These are phyloP conservation scores for Myxozyma kluyveri DNA, from an alignment of 805 yeast genomes.

Conservation along the genomic window DNA sequence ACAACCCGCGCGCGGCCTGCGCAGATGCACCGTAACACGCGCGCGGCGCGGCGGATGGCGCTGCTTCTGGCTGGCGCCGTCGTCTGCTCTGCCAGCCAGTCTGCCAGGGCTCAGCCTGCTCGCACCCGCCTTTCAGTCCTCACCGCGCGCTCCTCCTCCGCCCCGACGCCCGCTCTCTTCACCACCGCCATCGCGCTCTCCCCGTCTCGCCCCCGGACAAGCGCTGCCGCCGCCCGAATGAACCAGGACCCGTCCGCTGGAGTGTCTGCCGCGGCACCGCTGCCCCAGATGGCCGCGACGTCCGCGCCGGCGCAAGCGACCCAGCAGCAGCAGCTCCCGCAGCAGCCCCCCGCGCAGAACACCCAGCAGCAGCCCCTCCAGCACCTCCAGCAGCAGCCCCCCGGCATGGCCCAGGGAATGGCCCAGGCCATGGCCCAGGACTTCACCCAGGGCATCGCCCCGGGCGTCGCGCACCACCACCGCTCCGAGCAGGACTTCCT, in stretches of 20 bases:
- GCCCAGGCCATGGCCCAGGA: too few relatives aligned
- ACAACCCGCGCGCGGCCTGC: neutral
- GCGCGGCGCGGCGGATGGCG: too few relatives aligned
- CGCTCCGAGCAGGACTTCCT: slow-evolving; percentile 38
- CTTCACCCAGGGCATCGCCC: too few relatives aligned
- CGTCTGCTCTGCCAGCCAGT: neutral
- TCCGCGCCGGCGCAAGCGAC: slow-evolving; percentile 6
- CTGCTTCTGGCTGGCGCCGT: too few relatives aligned
- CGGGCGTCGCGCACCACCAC: too few relatives aligned
- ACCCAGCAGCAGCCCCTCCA: neutral
- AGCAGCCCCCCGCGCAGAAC: slow-evolving; percentile 10
- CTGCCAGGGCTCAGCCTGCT: neutral
- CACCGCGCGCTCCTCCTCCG: slow-evolving; percentile 1
- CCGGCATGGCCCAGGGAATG: too few relatives aligned
- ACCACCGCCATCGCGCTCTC: slow-evolving; percentile 2
- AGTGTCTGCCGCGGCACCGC: slow-evolving; percentile 15
- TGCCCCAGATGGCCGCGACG: neutral
- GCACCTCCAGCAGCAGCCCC: slow-evolving; percentile 26
- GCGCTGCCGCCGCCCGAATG: slow-evolving; percentile 11
- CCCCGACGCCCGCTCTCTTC: slow-evolving; percentile 12
- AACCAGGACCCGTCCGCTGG: slow-evolving; percentile 23
- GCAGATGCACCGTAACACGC: too few relatives aligned
- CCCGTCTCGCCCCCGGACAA: neutral
- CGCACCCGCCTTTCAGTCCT: neutral
- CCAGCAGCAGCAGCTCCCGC: slow-evolving; percentile 15